phyloP scores from a whole-genome alignment of 176 grass and related monocot genomes.

The Panicum miliaceum region DNA sequence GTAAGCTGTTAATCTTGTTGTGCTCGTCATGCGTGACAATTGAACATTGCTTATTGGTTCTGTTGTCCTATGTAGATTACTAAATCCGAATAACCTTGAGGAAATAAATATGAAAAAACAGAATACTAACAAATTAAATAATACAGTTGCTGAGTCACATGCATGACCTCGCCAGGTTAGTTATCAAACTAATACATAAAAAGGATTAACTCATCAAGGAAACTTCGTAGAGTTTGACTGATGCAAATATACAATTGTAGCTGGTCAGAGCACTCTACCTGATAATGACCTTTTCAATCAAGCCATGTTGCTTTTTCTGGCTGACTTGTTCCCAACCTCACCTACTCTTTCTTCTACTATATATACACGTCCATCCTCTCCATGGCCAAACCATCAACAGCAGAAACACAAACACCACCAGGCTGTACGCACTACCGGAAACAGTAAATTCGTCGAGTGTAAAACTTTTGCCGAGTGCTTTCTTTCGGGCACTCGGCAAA shows the following conservation, averaged over 20 bases:
- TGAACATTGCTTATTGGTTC: background rate
- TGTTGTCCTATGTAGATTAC: background rate
- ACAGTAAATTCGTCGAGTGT: too few species aligned
- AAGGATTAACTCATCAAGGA: background rate
- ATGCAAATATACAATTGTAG: background rate
- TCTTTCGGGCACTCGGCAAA: too few species aligned
- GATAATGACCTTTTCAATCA: background rate
- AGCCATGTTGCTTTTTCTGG: background rate
- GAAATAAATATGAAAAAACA: background rate
- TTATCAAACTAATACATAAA: background rate
- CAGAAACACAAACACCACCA: background rate
- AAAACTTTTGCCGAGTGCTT: too few species aligned
- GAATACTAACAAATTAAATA: background rate
- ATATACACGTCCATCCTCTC: background rate
- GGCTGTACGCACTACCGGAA: too few species aligned
- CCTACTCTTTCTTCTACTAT: background rate
- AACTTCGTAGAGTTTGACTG: background rate
- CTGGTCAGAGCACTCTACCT: background rate
- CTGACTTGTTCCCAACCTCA: conserved; percentile 3
- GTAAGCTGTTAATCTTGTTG: background rate
- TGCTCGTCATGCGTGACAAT: conserved; percentile 6
- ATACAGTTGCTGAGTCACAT: background rate
- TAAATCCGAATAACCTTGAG: too few species aligned
- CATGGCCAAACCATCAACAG: background rate
- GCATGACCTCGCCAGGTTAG: background rate